Conservation (phyloP, 2,329 filamentous ascomycete genomes). For the Aquanectria penicillioides region DNA sequence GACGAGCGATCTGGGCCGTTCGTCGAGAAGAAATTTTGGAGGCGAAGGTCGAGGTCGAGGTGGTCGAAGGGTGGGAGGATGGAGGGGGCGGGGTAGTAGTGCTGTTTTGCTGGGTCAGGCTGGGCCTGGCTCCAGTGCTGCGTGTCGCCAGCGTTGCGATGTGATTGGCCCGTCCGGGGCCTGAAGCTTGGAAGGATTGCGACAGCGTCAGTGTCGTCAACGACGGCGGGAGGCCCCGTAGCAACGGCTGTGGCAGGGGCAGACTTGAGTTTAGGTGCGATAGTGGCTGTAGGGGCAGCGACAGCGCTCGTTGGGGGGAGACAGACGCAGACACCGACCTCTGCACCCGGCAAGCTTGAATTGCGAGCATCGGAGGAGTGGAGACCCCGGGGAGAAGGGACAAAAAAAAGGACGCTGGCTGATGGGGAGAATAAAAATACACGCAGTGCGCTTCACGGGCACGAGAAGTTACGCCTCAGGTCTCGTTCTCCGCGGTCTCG, state of each 20-base stretch:
- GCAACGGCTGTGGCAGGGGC: conserved; percentile 7
- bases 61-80: conserved; percentile 37
- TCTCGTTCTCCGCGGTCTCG: conserved; percentile 32
- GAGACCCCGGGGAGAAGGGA: conserved; percentile 41
- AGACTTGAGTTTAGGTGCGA: conserved; percentile 7
- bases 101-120: conserved; percentile 34
- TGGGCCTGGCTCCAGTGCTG: conserved; percentile 35
- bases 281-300: conserved; percentile 21
- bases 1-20: conserved; percentile 65
- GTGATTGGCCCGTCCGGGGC: conserved; percentile 40
- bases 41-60: conserved; percentile 36
- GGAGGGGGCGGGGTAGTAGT: conserved; percentile 51
- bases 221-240: conserved; percentile 15
- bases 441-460: conserved; percentile 6
- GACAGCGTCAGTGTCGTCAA: conserved; percentile 23
- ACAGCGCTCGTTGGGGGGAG: conserved; percentile 19
- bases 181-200: conserved; percentile 22
- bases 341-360: conserved; percentile 33
- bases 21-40: conserved; percentile 58
- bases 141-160: conserved; percentile 35
- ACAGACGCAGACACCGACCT: conserved; percentile 28
- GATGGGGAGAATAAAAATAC: conserved; percentile 24
- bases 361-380: conserved; percentile 37
- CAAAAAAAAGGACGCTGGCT: not conserved
- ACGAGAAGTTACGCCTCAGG: conserved; percentile 6